Evolutionary conservation across 345 rosid genomes (phyloP).

Genomic region (Toxicodendron radicans): DNA sequence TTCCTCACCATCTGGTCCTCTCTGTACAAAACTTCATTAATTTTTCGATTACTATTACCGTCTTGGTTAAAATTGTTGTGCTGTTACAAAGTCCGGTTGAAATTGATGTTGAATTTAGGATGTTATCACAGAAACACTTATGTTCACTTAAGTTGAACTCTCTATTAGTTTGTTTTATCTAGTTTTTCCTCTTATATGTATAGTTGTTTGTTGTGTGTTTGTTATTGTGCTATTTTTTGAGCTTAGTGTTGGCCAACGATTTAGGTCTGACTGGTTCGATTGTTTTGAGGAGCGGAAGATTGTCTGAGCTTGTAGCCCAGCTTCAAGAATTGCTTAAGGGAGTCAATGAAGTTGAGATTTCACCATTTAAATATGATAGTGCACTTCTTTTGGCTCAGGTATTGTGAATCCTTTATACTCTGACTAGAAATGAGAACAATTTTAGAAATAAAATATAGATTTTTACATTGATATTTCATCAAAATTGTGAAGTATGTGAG

Average conservation of each 20-base stretch:
- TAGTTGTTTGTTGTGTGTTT: slow-evolving; percentile 4
- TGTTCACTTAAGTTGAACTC: no score
- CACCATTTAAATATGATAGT: slow-evolving; percentile 58
- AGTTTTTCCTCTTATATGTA: no score
- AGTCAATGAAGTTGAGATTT: slow-evolving; percentile 55
- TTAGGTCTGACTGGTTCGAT: slow-evolving; percentile 80
- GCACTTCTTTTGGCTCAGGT: slow-evolving; percentile 83
- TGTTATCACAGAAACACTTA: no score
- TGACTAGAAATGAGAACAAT: not conserved
- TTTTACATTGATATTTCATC: not conserved
- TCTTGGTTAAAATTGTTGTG: not conserved
- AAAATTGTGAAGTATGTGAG: not conserved
- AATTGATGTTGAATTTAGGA: not conserved
- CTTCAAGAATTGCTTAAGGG: slow-evolving; percentile 80
- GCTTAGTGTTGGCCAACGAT: slow-evolving; percentile 4
- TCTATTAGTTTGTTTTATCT: no score
- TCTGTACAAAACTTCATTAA: not conserved
- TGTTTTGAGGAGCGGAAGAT: slow-evolving; percentile 62
- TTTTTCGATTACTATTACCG: not conserved
- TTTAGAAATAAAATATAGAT: not conserved
- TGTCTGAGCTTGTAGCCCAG: slow-evolving; percentile 78
- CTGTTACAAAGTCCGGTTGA: not conserved
- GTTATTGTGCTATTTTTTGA: not conserved
- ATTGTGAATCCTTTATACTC: slow-evolving; percentile 14
- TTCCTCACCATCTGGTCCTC: not conserved